phyloP scores from a whole-genome alignment of 2,329 filamentous ascomycete genomes.

The Talaromyces sp. region DNA sequence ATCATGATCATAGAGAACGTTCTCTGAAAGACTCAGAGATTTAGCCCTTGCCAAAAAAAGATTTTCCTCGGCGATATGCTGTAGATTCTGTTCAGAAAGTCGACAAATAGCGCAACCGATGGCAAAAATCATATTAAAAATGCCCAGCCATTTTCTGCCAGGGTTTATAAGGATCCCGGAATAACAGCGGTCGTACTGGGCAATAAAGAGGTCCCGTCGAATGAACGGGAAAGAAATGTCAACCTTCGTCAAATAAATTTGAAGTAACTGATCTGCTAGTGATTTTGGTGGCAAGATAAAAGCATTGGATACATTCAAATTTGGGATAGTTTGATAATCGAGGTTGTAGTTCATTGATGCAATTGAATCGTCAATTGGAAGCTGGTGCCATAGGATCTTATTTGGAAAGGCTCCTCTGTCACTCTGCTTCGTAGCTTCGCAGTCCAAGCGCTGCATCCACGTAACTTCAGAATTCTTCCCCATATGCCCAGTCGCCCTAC shows the following conservation, averaged over 20 bases:
- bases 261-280: not conserved
- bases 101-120: conserved; percentile 36
- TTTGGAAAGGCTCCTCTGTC: not conserved
- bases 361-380: conserved; percentile 4
- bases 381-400: not conserved
- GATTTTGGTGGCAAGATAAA: not conserved
- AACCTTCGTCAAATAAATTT: conserved; percentile 29
- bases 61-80: conserved; percentile 20
- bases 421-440: not conserved
- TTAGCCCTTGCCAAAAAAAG: conserved; percentile 36
- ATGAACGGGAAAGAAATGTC: conserved; percentile 37
- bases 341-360: conserved; percentile 2
- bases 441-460: conserved; percentile 35
- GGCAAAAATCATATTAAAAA: conserved; percentile 38
- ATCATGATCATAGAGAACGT: conserved; percentile 29
- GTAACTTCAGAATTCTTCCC: conserved; percentile 14
- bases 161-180: conserved; percentile 11
- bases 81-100: conserved; percentile 13
- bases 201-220: conserved; percentile 27
- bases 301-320: not conserved
- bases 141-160: conserved; percentile 32
- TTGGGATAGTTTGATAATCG: not conserved
- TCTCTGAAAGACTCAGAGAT: conserved; percentile 28
- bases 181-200: conserved; percentile 26
- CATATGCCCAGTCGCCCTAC: conserved; percentile 32